Percentiles rank a stretch among this genome's conserved stretches.
phyloP scores from a whole-genome alignment of 805 yeast species.

The Geotrichum ghanense region DNA sequence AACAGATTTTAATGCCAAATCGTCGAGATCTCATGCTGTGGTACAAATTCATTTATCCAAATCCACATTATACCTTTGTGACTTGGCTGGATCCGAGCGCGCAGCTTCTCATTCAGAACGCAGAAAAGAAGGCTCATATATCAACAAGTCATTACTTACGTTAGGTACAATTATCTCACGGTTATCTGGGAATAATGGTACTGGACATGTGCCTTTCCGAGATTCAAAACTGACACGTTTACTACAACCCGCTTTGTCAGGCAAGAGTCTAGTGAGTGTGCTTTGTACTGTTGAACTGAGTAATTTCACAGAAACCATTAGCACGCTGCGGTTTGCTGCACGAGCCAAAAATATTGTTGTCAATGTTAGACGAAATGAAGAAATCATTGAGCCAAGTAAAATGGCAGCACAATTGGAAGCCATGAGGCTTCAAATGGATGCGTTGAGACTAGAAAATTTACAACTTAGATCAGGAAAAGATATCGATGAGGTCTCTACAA shows the following conservation, averaged over 20 bases:
- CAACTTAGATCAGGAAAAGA: slow-evolving; percentile 15
- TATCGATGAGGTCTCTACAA: background rate
- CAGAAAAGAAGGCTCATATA: slow-evolving; percentile 86
- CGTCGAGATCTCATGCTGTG: slow-evolving; percentile 88
- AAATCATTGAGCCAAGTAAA: slow-evolving; percentile 15
- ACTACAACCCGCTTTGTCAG: slow-evolving; percentile 85
- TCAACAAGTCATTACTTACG: slow-evolving; percentile 83
- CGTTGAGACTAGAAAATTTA: slow-evolving; percentile 43
- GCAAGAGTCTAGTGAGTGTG: slow-evolving; percentile 71
- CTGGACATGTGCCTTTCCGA: slow-evolving; percentile 77
- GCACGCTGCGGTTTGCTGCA: slow-evolving; percentile 85
- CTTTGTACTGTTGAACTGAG: slow-evolving; percentile 48
- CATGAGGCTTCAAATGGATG: slow-evolving; percentile 43
- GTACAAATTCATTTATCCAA: slow-evolving; percentile 50
- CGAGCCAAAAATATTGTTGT: slow-evolving; percentile 80
- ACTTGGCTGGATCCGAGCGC: slow-evolving; percentile 92
- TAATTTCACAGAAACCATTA: slow-evolving; percentile 65
- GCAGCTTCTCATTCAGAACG: slow-evolving; percentile 67
- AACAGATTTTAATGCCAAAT: slow-evolving; percentile 78
- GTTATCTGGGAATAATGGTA: slow-evolving; percentile 35
- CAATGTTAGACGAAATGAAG: slow-evolving; percentile 40
- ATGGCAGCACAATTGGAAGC: slow-evolving; percentile 30
- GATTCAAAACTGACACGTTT: slow-evolving; percentile 87
- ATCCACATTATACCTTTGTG: slow-evolving; percentile 71
- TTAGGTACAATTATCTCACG: slow-evolving; percentile 87